These are phyloP conservation scores for Phytophthora pini DNA, from an alignment of 352 stramenopile species.

Conservation along the genomic window DNA sequence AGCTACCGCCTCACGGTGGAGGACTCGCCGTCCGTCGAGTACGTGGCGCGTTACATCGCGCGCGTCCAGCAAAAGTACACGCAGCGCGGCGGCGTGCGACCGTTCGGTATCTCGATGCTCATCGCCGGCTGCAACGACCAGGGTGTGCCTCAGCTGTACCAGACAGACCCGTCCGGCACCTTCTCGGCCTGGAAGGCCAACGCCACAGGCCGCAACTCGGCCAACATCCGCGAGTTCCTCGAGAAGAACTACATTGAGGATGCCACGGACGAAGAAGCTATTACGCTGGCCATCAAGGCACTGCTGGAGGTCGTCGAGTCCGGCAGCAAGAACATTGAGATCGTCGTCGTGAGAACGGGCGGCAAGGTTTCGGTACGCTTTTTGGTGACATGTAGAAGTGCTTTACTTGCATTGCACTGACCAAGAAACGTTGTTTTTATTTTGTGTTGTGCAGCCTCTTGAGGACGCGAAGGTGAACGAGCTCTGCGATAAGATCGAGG, in stretches of 20 bases:
- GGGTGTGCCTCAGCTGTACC: conserved; percentile 95
- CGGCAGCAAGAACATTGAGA: conserved; percentile 99
- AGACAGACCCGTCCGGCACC: conserved; percentile 98
- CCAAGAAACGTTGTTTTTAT: background rate
- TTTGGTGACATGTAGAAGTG: background rate
- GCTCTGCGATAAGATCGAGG: conserved; percentile 82
- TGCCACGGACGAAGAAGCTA: conserved; percentile 91
- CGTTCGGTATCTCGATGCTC: conserved; percentile 99
- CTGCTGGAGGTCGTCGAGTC: conserved; percentile 99
- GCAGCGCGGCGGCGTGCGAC: conserved; percentile 97
- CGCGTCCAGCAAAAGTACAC: conserved; percentile 98
- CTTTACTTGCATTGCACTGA: conserved; percentile 1
- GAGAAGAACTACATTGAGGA: conserved; percentile 98
- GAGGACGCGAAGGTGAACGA: conserved; percentile 82
- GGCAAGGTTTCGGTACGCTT: conserved; percentile 73
- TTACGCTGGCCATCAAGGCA: conserved; percentile 94
- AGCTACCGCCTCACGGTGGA: conserved; percentile 98
- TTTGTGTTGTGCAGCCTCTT: conserved; percentile 47
- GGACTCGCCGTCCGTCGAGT: conserved; percentile 95
- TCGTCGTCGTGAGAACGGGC: conserved; percentile 92
- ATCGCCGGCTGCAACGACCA: conserved; percentile 95
- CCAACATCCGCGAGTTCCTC: conserved; percentile 98
- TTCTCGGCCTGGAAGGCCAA: conserved; percentile 99
- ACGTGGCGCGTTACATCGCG: conserved; percentile 97
- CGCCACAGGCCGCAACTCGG: conserved; percentile 97